Percentiles rank a stretch among this genome's conserved stretches.
Conservation (phyloP, 2,329 filamentous ascomycete species). For the Zymoseptoria tritici region DNA sequence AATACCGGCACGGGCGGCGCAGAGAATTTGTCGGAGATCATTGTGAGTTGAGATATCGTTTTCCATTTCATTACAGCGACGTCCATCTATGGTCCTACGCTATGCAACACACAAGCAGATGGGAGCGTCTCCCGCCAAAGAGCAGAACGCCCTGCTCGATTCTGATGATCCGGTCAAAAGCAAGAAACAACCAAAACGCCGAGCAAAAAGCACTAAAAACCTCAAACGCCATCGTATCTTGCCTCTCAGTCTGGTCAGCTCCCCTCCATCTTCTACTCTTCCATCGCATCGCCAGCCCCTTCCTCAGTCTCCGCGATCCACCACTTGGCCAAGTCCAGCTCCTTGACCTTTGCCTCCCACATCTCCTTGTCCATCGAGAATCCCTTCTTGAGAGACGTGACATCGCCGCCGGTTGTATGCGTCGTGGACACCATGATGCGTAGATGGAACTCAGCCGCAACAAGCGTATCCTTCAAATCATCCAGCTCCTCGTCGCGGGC, state of each 20-base stretch:
- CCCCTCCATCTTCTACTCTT: background rate
- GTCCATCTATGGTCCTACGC: background rate
- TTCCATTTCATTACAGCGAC: background rate
- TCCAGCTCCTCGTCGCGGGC: background rate
- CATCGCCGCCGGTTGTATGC: background rate
- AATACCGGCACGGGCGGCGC: background rate
- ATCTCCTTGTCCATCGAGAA: background rate
- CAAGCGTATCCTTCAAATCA: background rate
- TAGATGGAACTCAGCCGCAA: background rate
- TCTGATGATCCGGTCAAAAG: background rate
- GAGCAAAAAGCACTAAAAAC: background rate
- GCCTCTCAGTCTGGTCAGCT: background rate
- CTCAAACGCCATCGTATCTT: background rate
- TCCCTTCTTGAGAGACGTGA: background rate
- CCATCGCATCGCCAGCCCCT: background rate
- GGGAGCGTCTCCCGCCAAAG: too few species aligned
- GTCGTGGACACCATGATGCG: background rate
- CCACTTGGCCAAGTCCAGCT: background rate
- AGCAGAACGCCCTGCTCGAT: background rate
- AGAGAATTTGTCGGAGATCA: background rate
- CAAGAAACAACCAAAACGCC: background rate
- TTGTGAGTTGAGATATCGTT: background rate
- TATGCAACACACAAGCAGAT: background rate
- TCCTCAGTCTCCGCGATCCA: background rate
- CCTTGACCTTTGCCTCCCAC: background rate